phyloP scores from a whole-genome alignment of 192 early-diverging fungal species.

The Kappamyces sp. region DNA sequence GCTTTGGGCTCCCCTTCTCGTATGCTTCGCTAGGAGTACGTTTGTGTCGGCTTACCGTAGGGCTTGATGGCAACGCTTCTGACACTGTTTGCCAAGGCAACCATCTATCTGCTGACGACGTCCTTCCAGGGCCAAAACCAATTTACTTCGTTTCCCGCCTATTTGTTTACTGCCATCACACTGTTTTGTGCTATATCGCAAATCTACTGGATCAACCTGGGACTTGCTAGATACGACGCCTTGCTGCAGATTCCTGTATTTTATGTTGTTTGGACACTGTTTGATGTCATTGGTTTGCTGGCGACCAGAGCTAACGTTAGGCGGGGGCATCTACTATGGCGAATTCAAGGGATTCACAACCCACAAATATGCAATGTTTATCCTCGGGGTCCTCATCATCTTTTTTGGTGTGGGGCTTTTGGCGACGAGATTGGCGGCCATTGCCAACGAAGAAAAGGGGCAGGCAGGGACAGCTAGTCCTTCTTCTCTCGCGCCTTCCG shows the following conservation, averaged over 20 bases:
- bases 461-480: too few relatives aligned
- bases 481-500: too few relatives aligned
- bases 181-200: constrained; percentile 70
- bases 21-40: constrained; percentile 66
- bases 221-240: constrained; percentile 71
- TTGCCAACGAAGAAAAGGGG: constrained; percentile 5
- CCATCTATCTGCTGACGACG: constrained; percentile 63
- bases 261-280: constrained; percentile 73
- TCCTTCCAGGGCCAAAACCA: constrained; percentile 68
- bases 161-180: constrained; percentile 65
- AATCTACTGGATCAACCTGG: constrained; percentile 83
- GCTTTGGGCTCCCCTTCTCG: constrained; percentile 58
- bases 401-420: constrained; percentile 68
- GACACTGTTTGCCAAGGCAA: constrained; percentile 75
- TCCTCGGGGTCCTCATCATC: constrained; percentile 60
- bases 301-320: too few relatives aligned
- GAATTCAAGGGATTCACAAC: constrained; percentile 66
- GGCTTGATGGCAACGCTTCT: constrained; percentile 73
- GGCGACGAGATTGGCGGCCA: constrained; percentile 50
- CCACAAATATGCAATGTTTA: constrained; percentile 60
- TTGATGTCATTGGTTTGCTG: constrained; percentile 64
- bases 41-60: constrained; percentile 13
- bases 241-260: constrained; percentile 77
- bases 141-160: constrained; percentile 58
- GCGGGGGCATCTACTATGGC: constrained; percentile 71